phyloP scores from a whole-genome alignment of 1,139 yeast species.

The Blastobotrys buckinghamii region DNA sequence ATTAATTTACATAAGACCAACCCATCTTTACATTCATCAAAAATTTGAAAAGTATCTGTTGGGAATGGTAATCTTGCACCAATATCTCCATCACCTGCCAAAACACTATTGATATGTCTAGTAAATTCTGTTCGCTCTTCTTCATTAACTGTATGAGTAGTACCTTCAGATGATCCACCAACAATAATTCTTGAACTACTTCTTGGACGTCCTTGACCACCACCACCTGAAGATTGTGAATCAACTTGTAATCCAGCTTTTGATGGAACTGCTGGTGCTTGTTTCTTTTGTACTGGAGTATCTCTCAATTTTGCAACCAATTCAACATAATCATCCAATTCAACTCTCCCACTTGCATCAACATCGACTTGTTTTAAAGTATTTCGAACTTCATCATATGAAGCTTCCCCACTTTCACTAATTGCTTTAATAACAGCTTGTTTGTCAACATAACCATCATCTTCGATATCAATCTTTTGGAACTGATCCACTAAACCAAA shows the following conservation, averaged over 20 bases:
- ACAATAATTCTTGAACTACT: conserved; percentile 55
- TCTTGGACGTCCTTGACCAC: conserved; percentile 15
- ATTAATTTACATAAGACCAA: conserved; percentile 86
- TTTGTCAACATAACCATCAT: conserved; percentile 94
- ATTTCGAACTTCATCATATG: conserved; percentile 91
- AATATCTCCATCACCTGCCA: conserved; percentile 83
- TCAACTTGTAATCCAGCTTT: conserved; percentile 19
- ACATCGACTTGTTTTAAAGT: conserved; percentile 85
- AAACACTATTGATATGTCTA: conserved; percentile 86
- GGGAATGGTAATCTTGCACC: conserved; percentile 89
- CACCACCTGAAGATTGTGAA: too few species aligned
- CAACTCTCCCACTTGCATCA: conserved; percentile 96
- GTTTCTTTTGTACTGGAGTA: conserved; percentile 25
- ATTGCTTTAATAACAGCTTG: conserved; percentile 82
- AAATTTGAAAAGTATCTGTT: conserved; percentile 88
- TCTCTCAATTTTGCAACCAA: conserved; percentile 39
- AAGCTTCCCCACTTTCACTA: conserved; percentile 68
- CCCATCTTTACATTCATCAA: conserved; percentile 96
- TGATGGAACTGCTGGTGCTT: conserved; percentile 19
- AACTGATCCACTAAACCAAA: conserved; percentile 79
- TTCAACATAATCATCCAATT: conserved; percentile 91
- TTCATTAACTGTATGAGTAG: conserved; percentile 95
- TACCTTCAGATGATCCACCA: conserved; percentile 78
- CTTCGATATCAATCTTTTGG: conserved; percentile 73
- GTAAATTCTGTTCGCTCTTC: conserved; percentile 97